Conservation (phyloP, 306 rosid species). For the Trifolium pratense region DNA sequence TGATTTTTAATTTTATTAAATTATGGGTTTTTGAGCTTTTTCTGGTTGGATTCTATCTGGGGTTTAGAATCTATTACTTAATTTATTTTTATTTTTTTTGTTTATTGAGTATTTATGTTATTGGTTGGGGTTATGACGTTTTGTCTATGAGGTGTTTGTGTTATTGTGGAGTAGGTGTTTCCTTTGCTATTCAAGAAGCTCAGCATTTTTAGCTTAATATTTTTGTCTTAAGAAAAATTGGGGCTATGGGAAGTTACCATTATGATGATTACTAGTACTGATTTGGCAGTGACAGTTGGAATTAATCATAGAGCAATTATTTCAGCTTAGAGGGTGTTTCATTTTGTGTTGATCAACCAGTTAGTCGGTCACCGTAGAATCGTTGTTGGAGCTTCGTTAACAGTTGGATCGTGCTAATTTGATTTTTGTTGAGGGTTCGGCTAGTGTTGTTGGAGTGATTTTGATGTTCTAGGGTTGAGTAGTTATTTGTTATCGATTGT, state of each 20-base stretch:
- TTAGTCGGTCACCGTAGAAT: background rate
- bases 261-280: background rate
- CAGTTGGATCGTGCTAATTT: background rate
- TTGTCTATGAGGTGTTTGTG: slow-evolving; percentile 26
- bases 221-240: slow-evolving; percentile 15
- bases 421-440: background rate
- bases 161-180: background rate
- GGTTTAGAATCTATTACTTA: slow-evolving; percentile 30
- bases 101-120: slow-evolving; percentile 26
- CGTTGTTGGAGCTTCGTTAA: background rate
- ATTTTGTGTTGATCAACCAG: background rate
- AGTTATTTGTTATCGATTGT: background rate
- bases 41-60: slow-evolving; percentile 40
- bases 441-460: background rate
- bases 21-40: slow-evolving; percentile 39
- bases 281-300: slow-evolving; percentile 17
- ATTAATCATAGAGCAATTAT: background rate
- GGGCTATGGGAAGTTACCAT: slow-evolving; percentile 12
- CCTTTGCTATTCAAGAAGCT: slow-evolving; percentile 5
- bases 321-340: background rate
- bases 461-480: background rate
- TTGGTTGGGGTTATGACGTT: slow-evolving; percentile 24
- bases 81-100: slow-evolving; percentile 10
- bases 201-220: slow-evolving; percentile 8
- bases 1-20: slow-evolving; percentile 20